A percentile compares a stretch with the other conserved stretches of the same genome.
These are phyloP conservation scores for Citrus mangshanensis DNA, from an alignment of 345 rosid genomes.

Conservation along the genomic window DNA sequence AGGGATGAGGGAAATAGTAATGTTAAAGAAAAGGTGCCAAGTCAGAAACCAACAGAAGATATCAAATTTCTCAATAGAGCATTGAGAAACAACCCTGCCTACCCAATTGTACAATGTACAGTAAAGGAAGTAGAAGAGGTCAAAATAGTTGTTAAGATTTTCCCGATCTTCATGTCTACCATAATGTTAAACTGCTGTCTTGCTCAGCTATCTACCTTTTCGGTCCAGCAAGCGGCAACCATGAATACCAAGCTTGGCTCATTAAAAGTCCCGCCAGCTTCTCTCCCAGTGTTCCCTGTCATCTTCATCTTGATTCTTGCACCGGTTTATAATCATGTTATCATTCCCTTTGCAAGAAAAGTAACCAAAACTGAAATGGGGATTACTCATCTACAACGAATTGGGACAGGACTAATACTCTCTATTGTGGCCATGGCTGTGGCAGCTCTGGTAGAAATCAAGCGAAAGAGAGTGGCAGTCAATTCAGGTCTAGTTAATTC, in stretches of 20 bases:
- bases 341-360: constrained; percentile 62
- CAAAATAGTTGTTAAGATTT: constrained; percentile 52
- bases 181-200: constrained; percentile 90
- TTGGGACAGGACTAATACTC: constrained; percentile 72
- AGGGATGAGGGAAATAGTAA: constrained; percentile 27
- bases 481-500: constrained; percentile 35
- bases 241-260: constrained; percentile 79
- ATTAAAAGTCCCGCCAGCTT: constrained; percentile 76
- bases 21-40: constrained; percentile 13
- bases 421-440: constrained; percentile 77
- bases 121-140: constrained; percentile 62
- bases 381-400: constrained; percentile 72
- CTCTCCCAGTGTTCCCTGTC: constrained; percentile 84
- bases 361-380: constrained; percentile 65
- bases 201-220: constrained; percentile 94
- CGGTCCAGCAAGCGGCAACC: constrained; percentile 88
- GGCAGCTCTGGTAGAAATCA: constrained; percentile 74
- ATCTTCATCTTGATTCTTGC: constrained; percentile 76
- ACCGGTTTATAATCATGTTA: constrained; percentile 61
- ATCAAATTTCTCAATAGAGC: constrained; percentile 51
- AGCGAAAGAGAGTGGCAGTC: constrained; percentile 46
- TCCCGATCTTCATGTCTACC: constrained; percentile 82
- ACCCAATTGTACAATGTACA: constrained; percentile 45
- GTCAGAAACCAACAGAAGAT: constrained; percentile 19
- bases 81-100: constrained; percentile 20